Conservation (phyloP, 2,329 filamentous ascomycete species). For the Venturiaceae sp. region DNA sequence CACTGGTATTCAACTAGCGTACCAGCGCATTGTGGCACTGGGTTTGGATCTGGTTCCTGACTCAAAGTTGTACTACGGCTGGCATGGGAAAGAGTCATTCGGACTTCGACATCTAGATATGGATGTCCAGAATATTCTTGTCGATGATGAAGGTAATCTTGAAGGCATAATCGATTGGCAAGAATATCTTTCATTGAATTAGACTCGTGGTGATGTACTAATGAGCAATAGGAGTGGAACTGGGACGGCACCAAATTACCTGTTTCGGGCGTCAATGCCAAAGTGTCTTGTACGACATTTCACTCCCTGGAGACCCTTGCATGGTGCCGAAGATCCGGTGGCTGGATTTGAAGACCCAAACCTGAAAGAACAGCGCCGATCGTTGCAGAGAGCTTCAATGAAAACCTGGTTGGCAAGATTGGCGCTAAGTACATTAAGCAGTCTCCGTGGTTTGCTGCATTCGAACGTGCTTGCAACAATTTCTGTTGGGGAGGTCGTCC, state of each 20-base stretch:
- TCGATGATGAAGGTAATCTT: slow-evolving; percentile 11
- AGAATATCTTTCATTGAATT: neutral
- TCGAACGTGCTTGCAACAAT: neutral
- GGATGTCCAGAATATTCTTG: slow-evolving; percentile 13
- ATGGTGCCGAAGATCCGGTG: neutral
- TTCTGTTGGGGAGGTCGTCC: neutral
- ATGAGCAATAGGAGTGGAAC: neutral
- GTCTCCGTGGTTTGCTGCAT: neutral
- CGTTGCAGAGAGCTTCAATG: neutral
- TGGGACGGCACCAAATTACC: neutral
- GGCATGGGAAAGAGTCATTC: neutral
- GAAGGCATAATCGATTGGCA: slow-evolving; percentile 12
- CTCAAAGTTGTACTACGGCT: neutral
- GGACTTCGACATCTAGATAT: slow-evolving; percentile 9
- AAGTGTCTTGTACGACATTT: neutral
- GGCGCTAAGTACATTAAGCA: neutral
- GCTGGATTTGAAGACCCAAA: neutral
- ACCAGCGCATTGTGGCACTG: neutral
- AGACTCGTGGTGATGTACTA: neutral
- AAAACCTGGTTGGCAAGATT: neutral
- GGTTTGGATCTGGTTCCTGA: neutral
- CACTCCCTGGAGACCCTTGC: neutral
- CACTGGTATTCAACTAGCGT: neutral
- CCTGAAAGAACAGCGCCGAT: neutral
- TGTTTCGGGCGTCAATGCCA: neutral